A percentile compares a stretch with the other conserved stretches of the same genome.
Conservation (phyloP, 176 grass and related monocot genomes). For the Microstegium vimineum region DNA sequence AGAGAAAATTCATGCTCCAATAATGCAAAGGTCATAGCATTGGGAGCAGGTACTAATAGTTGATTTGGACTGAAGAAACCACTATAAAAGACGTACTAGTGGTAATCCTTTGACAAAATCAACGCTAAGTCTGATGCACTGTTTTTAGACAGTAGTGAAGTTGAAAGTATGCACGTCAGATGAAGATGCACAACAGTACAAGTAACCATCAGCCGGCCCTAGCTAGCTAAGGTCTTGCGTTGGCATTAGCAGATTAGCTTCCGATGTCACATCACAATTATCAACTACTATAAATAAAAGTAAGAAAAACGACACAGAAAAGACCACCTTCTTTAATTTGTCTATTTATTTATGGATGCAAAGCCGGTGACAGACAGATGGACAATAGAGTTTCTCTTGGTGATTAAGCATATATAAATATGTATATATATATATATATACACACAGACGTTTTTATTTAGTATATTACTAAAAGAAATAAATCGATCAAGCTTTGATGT, state of each 20-base stretch:
- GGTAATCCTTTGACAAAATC: slow-evolving; percentile 4
- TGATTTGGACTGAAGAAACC: slow-evolving; percentile 3
- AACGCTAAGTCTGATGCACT: neutral
- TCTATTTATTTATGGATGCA: neutral
- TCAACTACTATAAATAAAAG: neutral
- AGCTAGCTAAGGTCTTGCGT: neutral
- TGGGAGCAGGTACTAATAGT: neutral
- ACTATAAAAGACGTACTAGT: neutral
- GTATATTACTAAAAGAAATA: too few species aligned
- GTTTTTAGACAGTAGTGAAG: neutral
- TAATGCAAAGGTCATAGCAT: slow-evolving; percentile 22
- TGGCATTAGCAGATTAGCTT: neutral
- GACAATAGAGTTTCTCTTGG: too few species aligned
- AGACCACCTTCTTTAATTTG: neutral
- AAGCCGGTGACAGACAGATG: neutral
- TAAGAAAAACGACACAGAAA: neutral
- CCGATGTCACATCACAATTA: neutral
- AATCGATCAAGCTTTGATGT: neutral
- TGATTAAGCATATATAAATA: too few species aligned
- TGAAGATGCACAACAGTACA: slow-evolving; percentile 6
- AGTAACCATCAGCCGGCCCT: slow-evolving; percentile 29
- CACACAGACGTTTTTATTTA: too few species aligned
- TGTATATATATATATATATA: too few species aligned
- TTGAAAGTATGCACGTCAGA: neutral
- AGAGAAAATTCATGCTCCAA: neutral